Percentiles rank a stretch among this genome's conserved stretches.
Evolutionary conservation across 306 rosid genomes (phyloP).

Genomic region (Quercus suber): DNA sequence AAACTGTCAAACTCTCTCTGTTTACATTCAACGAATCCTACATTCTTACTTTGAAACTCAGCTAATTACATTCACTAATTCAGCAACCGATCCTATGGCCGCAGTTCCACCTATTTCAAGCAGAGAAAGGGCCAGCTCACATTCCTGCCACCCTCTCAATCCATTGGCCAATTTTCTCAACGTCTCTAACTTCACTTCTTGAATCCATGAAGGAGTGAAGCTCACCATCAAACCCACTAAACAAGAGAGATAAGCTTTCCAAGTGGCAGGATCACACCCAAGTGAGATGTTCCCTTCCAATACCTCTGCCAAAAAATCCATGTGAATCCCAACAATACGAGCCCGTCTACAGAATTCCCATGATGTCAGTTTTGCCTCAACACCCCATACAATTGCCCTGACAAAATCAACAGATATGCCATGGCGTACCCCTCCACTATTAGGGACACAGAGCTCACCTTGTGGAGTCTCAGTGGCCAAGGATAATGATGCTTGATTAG

Average conservation of each 20-base stretch:
- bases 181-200: constrained; percentile 51
- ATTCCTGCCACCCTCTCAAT: constrained; percentile 60
- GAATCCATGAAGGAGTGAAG: constrained; percentile 60
- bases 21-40: background rate
- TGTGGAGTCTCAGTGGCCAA: constrained; percentile 37
- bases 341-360: constrained; percentile 43
- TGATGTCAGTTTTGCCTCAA: constrained; percentile 41
- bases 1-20: background rate
- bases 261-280: constrained; percentile 56
- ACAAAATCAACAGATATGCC: constrained; percentile 55
- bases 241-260: constrained; percentile 68
- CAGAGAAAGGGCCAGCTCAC: constrained; percentile 64
- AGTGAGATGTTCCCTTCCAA: constrained; percentile 66
- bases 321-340: constrained; percentile 44
- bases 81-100: constrained; percentile 67
- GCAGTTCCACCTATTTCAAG: constrained; percentile 65
- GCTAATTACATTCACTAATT: constrained; percentile 36
- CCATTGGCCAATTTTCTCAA: constrained; percentile 52
- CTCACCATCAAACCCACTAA: constrained; percentile 59
- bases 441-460: constrained; percentile 26
- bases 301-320: constrained; percentile 67
- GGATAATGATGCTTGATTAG: constrained; percentile 46
- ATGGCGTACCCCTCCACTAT: constrained; percentile 65
- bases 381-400: constrained; percentile 64
- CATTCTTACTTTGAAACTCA: constrained; percentile 14